Evolutionary conservation across 2,329 filamentous ascomycete species (phyloP), one percentile per base, ranked within the genome.

Genomic region (Alternaria viburni): DNA sequence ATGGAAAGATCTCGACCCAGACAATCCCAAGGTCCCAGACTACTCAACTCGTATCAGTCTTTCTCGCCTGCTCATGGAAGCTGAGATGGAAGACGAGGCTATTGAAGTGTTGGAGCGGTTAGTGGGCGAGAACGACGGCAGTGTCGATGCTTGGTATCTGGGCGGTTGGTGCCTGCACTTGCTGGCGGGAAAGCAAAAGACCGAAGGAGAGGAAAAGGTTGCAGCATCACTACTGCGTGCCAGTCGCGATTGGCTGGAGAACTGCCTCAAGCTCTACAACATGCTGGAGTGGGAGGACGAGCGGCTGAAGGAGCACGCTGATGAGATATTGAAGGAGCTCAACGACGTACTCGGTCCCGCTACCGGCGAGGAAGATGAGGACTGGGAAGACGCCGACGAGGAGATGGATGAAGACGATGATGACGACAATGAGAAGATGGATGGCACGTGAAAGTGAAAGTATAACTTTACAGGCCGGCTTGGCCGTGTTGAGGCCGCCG

Each of bases 141-240:
- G 95, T 78, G 92, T 99, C 19, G 96, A 99, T 81, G 91, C 93
- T 17, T 97, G 94, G 93, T 99, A 99, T 81, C 86, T 99, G 6
- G 96, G 96, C 46, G 96, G 96, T 5, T 98, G 95, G 92, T 94
- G 93, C 72, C 86, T 96, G 69, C 93, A 93, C 77, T 86, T 97
- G 62, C 84, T 91, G 66, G 92, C 91, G 11, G 87, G 92, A 78
- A 92, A 90, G 84, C 83, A 88, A 73, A 87, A 85, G 71, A 80
- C 80, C 66, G 78, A 80, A 5, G 83, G 83, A 43, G 84, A 88
- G 50, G 83, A 84, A 51, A 88, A 88, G 81, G 72, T 70, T 15
- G 67, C 74, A 6, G 86, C 86, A 69, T 83, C 86, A 1, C 86
- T 89, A 6, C 89, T 93, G 85, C 88, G 88, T 59, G 90, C 92